Percentiles rank a stretch among this genome's conserved stretches.
Evolutionary conservation across 1,284 basidiomycete species (phyloP).

Genomic region (Sanghuangporus weigelae): DNA sequence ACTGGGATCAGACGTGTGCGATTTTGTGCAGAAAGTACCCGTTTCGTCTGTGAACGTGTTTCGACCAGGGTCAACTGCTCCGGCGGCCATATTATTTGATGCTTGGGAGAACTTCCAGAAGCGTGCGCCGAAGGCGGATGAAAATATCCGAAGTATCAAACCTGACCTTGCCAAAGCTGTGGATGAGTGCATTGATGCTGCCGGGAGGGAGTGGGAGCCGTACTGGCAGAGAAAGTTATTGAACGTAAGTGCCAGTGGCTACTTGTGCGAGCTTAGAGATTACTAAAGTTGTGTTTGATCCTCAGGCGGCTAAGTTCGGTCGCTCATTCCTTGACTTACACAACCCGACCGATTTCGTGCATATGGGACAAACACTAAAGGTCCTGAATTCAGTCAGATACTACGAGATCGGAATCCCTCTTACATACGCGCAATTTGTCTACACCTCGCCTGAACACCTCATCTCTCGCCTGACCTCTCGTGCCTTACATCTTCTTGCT

Average conservation of each 20-base stretch:
- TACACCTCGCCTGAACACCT: constrained; percentile 75
- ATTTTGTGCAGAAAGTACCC: constrained; percentile 92
- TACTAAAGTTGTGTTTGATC: background rate
- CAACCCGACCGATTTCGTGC: constrained; percentile 86
- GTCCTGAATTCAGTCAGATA: constrained; percentile 93
- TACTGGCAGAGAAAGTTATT: constrained; percentile 86
- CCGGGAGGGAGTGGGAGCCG: constrained; percentile 88
- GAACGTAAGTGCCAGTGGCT: constrained; percentile 47
- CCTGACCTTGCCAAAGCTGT: constrained; percentile 86
- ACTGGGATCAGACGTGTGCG: constrained; percentile 73
- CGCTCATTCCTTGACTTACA: constrained; percentile 90
- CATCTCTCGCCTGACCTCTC: constrained; percentile 77
- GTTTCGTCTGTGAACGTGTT: constrained; percentile 81
- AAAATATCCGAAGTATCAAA: constrained; percentile 85
- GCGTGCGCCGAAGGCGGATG: constrained; percentile 87
- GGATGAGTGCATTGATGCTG: constrained; percentile 91
- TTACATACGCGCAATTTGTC: constrained; percentile 86
- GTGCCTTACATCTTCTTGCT: constrained; percentile 88
- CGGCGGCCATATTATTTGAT: constrained; percentile 88
- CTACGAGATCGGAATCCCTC: constrained; percentile 89
- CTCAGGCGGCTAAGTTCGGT: constrained; percentile 90
- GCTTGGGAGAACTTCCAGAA: constrained; percentile 86
- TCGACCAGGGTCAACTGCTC: constrained; percentile 86
- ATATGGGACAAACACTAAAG: constrained; percentile 88
- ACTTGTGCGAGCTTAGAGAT: background rate